phyloP scores from a whole-genome alignment of 2,329 filamentous ascomycete species.

The Fusarium haematococcum region DNA sequence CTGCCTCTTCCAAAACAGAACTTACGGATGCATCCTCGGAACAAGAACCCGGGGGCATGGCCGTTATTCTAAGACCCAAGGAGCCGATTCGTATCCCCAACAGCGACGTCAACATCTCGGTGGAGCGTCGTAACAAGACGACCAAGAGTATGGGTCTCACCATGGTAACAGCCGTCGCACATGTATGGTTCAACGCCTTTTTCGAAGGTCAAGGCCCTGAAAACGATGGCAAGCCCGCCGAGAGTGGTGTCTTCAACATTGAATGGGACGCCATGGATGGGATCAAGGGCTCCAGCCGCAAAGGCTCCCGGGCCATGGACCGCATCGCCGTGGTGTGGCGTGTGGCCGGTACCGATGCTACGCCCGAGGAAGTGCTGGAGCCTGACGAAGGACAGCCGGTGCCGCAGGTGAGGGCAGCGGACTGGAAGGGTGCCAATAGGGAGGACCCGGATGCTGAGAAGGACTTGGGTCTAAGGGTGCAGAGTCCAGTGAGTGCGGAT shows the following conservation, averaged over 20 bases:
- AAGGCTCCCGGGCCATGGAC: slow-evolving; percentile 86
- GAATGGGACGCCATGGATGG: slow-evolving; percentile 84
- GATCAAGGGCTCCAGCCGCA: slow-evolving; percentile 87
- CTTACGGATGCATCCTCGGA: slow-evolving; percentile 45
- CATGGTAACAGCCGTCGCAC: slow-evolving; percentile 92
- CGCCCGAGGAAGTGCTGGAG: slow-evolving; percentile 61
- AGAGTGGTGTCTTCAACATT: slow-evolving; percentile 72
- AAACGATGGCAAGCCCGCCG: slow-evolving; percentile 71
- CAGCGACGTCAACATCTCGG: slow-evolving; percentile 89
- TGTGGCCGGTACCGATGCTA: slow-evolving; percentile 47
- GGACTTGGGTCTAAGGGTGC: slow-evolving; percentile 75
- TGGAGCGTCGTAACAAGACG: slow-evolving; percentile 87
- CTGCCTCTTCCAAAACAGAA: slow-evolving; percentile 30
- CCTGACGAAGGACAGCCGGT: slow-evolving; percentile 76
- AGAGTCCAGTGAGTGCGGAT: slow-evolving; percentile 72
- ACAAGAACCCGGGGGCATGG: slow-evolving; percentile 71
- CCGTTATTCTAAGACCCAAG: slow-evolving; percentile 81
- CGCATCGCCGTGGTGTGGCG: slow-evolving; percentile 88
- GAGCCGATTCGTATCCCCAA: slow-evolving; percentile 77
- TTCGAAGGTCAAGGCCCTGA: slow-evolving; percentile 88
- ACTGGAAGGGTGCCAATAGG: slow-evolving; percentile 76
- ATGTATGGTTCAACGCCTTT: slow-evolving; percentile 96
- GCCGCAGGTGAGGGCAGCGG: slow-evolving; percentile 74
- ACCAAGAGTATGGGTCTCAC: slow-evolving; percentile 82
- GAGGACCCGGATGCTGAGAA: slow-evolving; percentile 62